A percentile compares a stretch with the other conserved stretches of the same genome.
These are phyloP conservation scores for Aspergillus glaucus DNA, from an alignment of 2,329 filamentous ascomycete species.

Conservation along the genomic window DNA sequence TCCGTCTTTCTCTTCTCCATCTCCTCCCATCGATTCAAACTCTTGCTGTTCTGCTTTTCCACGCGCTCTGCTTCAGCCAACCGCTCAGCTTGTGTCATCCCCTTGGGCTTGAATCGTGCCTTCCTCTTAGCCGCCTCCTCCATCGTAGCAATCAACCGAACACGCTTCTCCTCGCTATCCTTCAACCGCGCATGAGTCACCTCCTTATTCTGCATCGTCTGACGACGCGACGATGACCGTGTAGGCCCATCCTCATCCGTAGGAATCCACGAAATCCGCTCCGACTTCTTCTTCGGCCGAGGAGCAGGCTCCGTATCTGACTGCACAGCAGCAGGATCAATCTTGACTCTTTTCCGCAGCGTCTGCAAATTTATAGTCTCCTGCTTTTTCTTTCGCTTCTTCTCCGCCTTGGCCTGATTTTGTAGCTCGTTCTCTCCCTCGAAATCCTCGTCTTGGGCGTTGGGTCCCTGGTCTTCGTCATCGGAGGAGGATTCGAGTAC, in stretches of 20 bases:
- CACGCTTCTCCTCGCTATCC: conserved; percentile 43
- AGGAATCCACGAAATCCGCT: conserved; percentile 64
- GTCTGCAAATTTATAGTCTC: conserved; percentile 52
- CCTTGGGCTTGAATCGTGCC: conserved; percentile 67
- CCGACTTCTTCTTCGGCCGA: conserved; percentile 61
- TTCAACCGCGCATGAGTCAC: conserved; percentile 45
- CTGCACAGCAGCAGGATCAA: conserved; percentile 48
- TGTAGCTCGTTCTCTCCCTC: conserved; percentile 85
- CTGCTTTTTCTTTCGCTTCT: conserved; percentile 77
- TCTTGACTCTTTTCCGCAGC: conserved; percentile 66
- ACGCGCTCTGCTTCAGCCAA: conserved; percentile 74
- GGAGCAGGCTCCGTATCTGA: conserved; percentile 29
- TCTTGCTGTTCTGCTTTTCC: conserved; percentile 83
- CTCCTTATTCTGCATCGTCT: conserved; percentile 62
- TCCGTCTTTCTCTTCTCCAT: conserved; percentile 84
- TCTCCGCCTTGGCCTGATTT: conserved; percentile 66
- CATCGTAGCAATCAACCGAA: conserved; percentile 50
- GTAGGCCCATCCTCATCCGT: conserved; percentile 56
- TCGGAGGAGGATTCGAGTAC: conserved; percentile 81
- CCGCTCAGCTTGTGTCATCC: conserved; percentile 81
- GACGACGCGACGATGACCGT: conserved; percentile 56
- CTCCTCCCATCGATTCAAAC: conserved; percentile 86
- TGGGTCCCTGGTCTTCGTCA: conserved; percentile 65
- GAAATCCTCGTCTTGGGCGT: conserved; percentile 57
- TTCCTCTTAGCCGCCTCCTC: conserved; percentile 56